These are phyloP conservation scores for Bipolaris gigantea DNA, from an alignment of 2,329 filamentous ascomycete species.

Conservation along the genomic window DNA sequence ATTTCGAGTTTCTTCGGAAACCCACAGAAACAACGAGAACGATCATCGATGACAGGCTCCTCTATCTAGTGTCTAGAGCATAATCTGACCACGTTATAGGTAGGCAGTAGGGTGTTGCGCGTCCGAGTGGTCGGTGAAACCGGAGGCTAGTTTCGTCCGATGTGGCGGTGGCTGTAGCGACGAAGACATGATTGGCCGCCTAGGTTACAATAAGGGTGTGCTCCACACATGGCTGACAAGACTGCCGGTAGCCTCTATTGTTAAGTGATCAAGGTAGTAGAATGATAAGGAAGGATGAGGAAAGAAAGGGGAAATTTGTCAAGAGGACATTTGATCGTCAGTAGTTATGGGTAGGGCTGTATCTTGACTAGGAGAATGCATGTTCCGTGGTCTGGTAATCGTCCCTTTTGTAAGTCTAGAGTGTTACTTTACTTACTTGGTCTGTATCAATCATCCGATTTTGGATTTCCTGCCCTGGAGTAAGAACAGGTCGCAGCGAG, in stretches of 20 bases:
- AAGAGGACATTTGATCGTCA: not conserved
- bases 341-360: not conserved
- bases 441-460: not conserved
- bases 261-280: conserved; percentile 1
- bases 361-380: not conserved
- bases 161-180: conserved; percentile 28
- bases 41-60: conserved; percentile 22
- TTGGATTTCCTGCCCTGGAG: not conserved
- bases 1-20: conserved; percentile 10
- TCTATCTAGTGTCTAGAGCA: conserved; percentile 21
- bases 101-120: conserved; percentile 35
- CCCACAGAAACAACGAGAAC: conserved; percentile 28
- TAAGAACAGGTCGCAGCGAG: not conserved
- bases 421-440: no score
- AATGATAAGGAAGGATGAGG: not conserved
- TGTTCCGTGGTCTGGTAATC: not conserved
- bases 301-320: not conserved
- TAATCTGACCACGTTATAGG: conserved; percentile 13
- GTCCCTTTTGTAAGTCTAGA: not conserved
- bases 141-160: conserved; percentile 25
- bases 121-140: conserved; percentile 17
- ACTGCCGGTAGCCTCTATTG: conserved; percentile 1
- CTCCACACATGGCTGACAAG: not conserved
- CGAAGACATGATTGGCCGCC: conserved; percentile 5
- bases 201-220: not conserved